Evolutionary conservation across 768 basidiomycete species (phyloP), one percentile per base, ranked within the genome.

Genomic region (Lactarius sanguifluus): DNA sequence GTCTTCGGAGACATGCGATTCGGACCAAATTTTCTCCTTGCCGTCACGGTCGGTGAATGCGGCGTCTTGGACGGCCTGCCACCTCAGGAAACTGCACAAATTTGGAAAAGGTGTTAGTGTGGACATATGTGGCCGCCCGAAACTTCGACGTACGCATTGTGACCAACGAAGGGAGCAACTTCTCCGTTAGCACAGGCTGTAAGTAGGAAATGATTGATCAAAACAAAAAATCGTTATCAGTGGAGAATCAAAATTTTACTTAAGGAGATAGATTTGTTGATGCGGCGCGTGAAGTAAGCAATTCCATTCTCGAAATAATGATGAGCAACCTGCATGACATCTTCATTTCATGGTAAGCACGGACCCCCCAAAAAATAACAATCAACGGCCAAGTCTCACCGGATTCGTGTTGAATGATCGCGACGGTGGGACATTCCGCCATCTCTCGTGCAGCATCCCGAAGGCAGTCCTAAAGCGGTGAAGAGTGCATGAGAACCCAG

Each of bases 1-100:
- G 82, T 92, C 86, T 69, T 88, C 86, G 30, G 84, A 86, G 70
- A 88, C 86, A 72, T 87, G 85, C 1, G 78, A 76, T 77, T 88
- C 86, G 56, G 86, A 87, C 86, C 86, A 87, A 66, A 86, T 83
- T 77, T 85, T 86, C 72, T 76, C 77, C 25, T 76, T 69, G 3
- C 80, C 81, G 66, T 84, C 83, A 2, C 78, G 82, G 74, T 92
- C 82, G 67, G 80, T 69, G 71, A 80, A 79, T 32, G 81, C 75
- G 4, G 84, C 82, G 43, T 85, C 85, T 72, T 86, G 85, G n/a
- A 86, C 67, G 18, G 85, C 85, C 8, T 77, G 76, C 85, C 85
- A 86, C 34, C 84, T 79, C 30, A 86, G 75, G 76, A 85, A 86
- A 20, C 72, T 71, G 8, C 18, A 20, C 30, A 30, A 0, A 12